A percentile compares a stretch with the other conserved stretches of the same genome.
Conservation (phyloP, 345 rosid species). For the Luvunga scandens region DNA sequence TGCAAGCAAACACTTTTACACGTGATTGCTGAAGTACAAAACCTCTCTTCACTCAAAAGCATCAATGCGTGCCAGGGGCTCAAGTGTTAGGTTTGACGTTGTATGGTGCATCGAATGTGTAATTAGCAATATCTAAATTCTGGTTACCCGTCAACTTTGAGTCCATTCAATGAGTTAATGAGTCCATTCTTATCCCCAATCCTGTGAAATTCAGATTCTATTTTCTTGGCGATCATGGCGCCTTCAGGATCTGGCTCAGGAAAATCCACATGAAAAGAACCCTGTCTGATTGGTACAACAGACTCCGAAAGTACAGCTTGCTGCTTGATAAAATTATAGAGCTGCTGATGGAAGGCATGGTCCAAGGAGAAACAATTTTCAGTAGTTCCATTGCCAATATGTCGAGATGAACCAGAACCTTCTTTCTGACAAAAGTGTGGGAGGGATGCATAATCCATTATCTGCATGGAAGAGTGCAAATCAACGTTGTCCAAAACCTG, state of each 20-base stretch:
- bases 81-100: constrained; percentile 7
- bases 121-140: constrained; percentile 22
- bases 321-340: constrained; percentile 67
- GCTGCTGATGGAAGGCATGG: constrained; percentile 82
- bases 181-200: constrained; percentile 45
- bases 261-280: constrained; percentile 76
- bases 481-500: constrained; percentile 15
- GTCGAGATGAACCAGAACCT: constrained; percentile 70
- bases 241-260: constrained; percentile 62
- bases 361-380: constrained; percentile 83
- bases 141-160: constrained; percentile 33
- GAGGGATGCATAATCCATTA: constrained; percentile 84
- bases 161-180: constrained; percentile 29
- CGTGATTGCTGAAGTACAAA: constrained; percentile 13
- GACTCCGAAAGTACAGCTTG: constrained; percentile 38
- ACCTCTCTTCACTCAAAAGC: constrained; percentile 18
- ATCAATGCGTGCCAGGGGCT: constrained; percentile 12
- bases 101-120: neutral
- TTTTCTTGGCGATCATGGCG: constrained; percentile 49
- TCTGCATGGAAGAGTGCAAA: constrained; percentile 38
- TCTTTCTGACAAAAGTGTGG: constrained; percentile 91
- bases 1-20: constrained; percentile 30
- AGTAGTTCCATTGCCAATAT: constrained; percentile 33
- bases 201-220: constrained; percentile 73
- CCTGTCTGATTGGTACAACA: constrained; percentile 50